Conservation (phyloP, 2,329 filamentous ascomycete species). For the Calonectria henricotiae region DNA sequence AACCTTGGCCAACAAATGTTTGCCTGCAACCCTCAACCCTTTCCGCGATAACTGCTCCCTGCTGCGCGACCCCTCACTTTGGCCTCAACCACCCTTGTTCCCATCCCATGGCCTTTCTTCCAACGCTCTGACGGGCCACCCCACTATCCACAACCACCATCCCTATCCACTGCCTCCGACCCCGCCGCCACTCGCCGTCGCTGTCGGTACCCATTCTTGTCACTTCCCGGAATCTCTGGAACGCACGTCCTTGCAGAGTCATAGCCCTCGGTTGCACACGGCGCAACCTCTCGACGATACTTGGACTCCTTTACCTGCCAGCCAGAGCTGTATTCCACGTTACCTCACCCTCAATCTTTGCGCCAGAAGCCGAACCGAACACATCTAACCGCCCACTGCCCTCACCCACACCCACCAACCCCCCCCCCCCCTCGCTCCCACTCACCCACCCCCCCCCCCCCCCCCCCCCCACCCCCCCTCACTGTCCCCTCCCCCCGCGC, state of each 20-base stretch:
- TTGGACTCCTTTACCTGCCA: background rate
- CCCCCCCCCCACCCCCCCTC: too few species aligned
- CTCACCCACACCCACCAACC: too few species aligned
- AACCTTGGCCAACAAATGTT: conserved; percentile 30
- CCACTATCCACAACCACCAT: conserved; percentile 33
- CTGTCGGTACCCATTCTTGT: conserved; percentile 27
- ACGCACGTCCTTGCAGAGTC: conserved; percentile 30
- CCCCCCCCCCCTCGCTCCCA: too few species aligned
- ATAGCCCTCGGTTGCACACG: conserved; percentile 31
- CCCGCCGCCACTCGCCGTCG: conserved; percentile 49
- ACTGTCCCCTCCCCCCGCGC: too few species aligned
- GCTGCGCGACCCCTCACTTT: conserved; percentile 8
- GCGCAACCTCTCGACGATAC: conserved; percentile 14
- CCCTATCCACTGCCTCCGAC: conserved; percentile 40
- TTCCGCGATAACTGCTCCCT: conserved; percentile 15
- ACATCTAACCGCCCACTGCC: background rate
- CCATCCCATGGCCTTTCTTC: conserved; percentile 39
- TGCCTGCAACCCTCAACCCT: conserved; percentile 35
- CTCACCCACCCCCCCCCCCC: too few species aligned
- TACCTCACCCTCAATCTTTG: background rate
- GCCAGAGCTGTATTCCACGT: conserved; percentile 12
- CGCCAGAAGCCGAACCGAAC: conserved; percentile 4
- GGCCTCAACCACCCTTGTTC: conserved; percentile 3
- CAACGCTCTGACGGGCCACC: conserved; percentile 9
- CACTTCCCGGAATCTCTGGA: conserved; percentile 40